These are phyloP conservation scores for Backusella sp. DNA, from an alignment of 192 early-diverging fungal genomes.

Conservation along the genomic window DNA sequence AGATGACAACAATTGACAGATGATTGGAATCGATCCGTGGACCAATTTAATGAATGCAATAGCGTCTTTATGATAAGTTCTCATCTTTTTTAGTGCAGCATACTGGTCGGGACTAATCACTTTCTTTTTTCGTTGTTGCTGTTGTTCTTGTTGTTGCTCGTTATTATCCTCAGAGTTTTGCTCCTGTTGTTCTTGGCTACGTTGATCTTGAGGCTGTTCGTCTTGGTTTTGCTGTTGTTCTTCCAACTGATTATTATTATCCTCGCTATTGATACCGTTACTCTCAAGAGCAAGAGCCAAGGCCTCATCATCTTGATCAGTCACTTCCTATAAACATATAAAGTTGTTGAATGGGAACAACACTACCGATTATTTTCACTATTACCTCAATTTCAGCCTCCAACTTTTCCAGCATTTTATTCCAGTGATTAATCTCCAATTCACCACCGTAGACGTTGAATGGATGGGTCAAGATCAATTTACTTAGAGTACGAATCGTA, in stretches of 20 bases:
- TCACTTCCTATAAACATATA: background rate
- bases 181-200: background rate
- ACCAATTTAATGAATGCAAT: constrained; percentile 85
- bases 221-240: background rate
- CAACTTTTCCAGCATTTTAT: constrained; percentile 61
- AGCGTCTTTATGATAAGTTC: constrained; percentile 86
- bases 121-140: background rate
- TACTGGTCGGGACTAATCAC: background rate
- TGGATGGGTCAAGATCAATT: constrained; percentile 85
- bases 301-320: constrained; percentile 20
- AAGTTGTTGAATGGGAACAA: background rate
- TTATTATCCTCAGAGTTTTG: background rate
- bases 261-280: background rate
- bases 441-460: constrained; percentile 86
- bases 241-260: background rate
- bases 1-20: constrained; percentile 85
- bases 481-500: constrained; percentile 82
- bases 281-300: background rate
- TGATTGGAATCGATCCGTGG: constrained; percentile 67
- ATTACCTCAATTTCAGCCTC: constrained; percentile 67
- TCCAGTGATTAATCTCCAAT: constrained; percentile 69
- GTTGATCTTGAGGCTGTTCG: background rate
- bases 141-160: background rate
- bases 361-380: background rate
- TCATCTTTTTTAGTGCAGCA: constrained; percentile 32